These are phyloP conservation scores for Sphaerulina musiva DNA, from an alignment of 2,329 filamentous ascomycete species.

Conservation along the genomic window DNA sequence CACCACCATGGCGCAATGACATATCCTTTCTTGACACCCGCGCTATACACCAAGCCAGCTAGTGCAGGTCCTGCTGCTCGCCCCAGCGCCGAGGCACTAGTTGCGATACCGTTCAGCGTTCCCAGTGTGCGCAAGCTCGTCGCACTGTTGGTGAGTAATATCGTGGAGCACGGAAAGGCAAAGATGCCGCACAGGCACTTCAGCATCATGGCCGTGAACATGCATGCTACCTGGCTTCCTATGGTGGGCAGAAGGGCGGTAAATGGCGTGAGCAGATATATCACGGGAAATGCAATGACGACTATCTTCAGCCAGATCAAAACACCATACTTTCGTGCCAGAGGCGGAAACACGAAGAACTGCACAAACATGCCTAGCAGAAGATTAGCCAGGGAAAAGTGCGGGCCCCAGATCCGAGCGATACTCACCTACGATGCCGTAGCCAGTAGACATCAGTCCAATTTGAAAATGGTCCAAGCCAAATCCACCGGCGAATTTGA, in stretches of 20 bases:
- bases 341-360: conserved; percentile 73
- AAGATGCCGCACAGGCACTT: conserved; percentile 75
- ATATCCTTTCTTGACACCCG: conserved; percentile 68
- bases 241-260: conserved; percentile 55
- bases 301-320: conserved; percentile 66
- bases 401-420: not conserved
- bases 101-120: conserved; percentile 86
- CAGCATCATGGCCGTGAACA: conserved; percentile 62
- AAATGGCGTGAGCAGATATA: conserved; percentile 79
- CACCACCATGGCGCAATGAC: conserved; percentile 77
- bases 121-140: conserved; percentile 68
- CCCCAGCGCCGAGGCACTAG: conserved; percentile 72
- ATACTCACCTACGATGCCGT: conserved; percentile 61
- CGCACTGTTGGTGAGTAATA: conserved; percentile 83
- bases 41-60: conserved; percentile 65
- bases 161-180: conserved; percentile 82
- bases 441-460: conserved; percentile 76
- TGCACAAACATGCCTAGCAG: conserved; percentile 60
- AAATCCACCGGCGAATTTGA: conserved; percentile 74
- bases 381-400: not conserved
- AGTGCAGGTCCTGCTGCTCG: conserved; percentile 71
- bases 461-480: conserved; percentile 67
- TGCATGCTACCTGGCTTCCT: conserved; percentile 49
- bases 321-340: conserved; percentile 67
- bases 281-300: conserved; percentile 57